Conservation (phyloP, 2,329 filamentous ascomycete genomes). For the Colletotrichum sp. region DNA sequence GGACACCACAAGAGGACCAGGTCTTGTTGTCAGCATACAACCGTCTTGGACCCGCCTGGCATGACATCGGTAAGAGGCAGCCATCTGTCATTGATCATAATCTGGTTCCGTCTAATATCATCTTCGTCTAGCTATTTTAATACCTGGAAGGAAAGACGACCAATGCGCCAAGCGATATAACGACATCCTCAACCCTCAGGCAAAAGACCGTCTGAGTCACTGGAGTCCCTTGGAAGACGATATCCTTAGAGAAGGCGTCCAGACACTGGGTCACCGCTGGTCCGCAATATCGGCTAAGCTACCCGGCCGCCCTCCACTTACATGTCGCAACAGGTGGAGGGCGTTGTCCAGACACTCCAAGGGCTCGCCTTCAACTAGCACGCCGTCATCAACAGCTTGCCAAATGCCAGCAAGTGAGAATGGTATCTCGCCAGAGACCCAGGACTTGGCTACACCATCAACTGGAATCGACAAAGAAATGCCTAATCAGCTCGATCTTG, state of each 20-base stretch:
- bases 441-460: neutral
- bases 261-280: slow-evolving; percentile 29
- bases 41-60: slow-evolving; percentile 13
- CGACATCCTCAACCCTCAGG: slow-evolving; percentile 31
- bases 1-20: slow-evolving; percentile 33
- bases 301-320: slow-evolving; percentile 30
- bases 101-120: neutral
- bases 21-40: slow-evolving; percentile 31
- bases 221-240: slow-evolving; percentile 31
- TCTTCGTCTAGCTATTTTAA: slow-evolving; percentile 27
- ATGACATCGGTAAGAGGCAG: neutral
- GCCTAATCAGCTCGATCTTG: neutral
- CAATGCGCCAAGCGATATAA: slow-evolving; percentile 34
- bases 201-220: slow-evolving; percentile 28
- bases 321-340: slow-evolving; percentile 31
- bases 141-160: slow-evolving; percentile 33
- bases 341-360: neutral
- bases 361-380: neutral
- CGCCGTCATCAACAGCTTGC: neutral
- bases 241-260: slow-evolving; percentile 28
- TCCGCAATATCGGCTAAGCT: slow-evolving; percentile 30
- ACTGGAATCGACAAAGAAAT: neutral
- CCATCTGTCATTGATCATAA: neutral
- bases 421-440: neutral
- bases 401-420: neutral